Base-by-base conservation (phyloP, 2,329 filamentous ascomycete genomes). In the Thermoascus crustaceus region DNA sequence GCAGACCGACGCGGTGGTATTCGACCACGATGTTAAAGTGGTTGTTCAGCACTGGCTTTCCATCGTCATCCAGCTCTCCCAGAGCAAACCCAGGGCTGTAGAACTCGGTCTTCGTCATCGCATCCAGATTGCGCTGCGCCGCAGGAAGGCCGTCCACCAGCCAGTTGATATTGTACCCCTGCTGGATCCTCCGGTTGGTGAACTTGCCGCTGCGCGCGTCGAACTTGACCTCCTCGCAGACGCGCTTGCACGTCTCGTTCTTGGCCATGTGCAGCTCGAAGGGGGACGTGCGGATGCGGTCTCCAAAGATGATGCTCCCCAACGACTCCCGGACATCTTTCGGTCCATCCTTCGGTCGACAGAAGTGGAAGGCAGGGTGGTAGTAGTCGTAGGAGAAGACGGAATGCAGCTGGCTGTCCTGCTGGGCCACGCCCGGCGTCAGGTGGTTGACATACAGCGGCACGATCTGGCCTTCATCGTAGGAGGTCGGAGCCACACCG, bases 371-470 rank as follows among this genome's bases (percentile, higher is more conserved):
- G 3, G 75, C 75, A 4, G 80, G 76, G 51, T 91, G 79, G 60
- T 98, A 98, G 70, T 98, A 96, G 64, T 96, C 89, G 71, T 85
- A 98, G 4, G 89, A 85, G 52, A 96, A 80, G 36, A 94, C 82
- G n/a, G 88, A 93, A 58, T 87, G 85, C 25, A 96, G 72, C 49
- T 86, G 81, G 17, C 82, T 76, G 62, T 94, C 86, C 45, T 76
- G 73, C 41, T 76, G 72, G 26, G 83, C 82, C 30, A 86, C 79
- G 30, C 88, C 78, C 3, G 91, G 89, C 26, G 85, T 91, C 52
- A 98, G 81, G 57, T 81, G 81, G 67, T 98, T 98, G 61, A 98
- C 91, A 54, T 85, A 81, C 32, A 98, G 75, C 16, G 88, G 85
- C 16, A 98, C 91, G 17, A 67, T 67, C 50, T 91, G 84, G 55